Base-by-base conservation (phyloP, 306 rosid genomes). In the Hylodesmum podocarpum region DNA sequence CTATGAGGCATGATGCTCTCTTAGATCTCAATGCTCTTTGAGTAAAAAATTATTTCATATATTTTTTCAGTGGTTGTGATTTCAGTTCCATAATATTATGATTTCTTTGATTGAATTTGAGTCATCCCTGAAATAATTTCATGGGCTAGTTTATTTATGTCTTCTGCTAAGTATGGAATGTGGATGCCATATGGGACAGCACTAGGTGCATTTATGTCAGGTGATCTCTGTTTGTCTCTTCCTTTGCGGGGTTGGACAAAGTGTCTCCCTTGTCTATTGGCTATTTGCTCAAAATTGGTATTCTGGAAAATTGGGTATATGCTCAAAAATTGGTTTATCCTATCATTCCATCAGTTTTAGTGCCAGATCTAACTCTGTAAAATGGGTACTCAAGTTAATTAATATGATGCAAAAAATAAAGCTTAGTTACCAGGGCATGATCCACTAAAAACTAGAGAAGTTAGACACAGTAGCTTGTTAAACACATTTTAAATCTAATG, bases 1-100 rank as follows among this genome's bases (percentile, higher is more conserved):
- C 55, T 94, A 91, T 8, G 98, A 94, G 98, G 98, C 65, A 83
- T 62, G 83, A 83, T 62, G 83, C 6, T 80, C 63, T 74, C 55
- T 18, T 47, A 63, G 74, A 70, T 55, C 50, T 57, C 9, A 16
- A 9, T 83, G 67, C 19, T 67, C 39, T 43, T 77, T 28, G 41
- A 64, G 33, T 65, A 1, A 39, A 67, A 36, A 1, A 4, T 25
- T 40, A 22, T 51, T 47, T 12, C 15, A 1, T 25, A n/a, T 6
- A 6, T 47, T 4, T 8, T 41, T 37, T 40, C 12, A 13, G n/a
- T 27, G 16, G 13, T 34, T 69, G 70, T 80, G 40, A 51, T 63
- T 33, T 6, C 70, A 22, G n/a, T 58, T 76, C 64, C 77, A 13
- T 77, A 67, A 64, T 55, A 51, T 49, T 37, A 21, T 21, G 41